A percentile compares a stretch with the other conserved stretches of the same genome.
Evolutionary conservation across 345 rosid species (phyloP).

Genomic region (Zanthoxylum bungeanum): DNA sequence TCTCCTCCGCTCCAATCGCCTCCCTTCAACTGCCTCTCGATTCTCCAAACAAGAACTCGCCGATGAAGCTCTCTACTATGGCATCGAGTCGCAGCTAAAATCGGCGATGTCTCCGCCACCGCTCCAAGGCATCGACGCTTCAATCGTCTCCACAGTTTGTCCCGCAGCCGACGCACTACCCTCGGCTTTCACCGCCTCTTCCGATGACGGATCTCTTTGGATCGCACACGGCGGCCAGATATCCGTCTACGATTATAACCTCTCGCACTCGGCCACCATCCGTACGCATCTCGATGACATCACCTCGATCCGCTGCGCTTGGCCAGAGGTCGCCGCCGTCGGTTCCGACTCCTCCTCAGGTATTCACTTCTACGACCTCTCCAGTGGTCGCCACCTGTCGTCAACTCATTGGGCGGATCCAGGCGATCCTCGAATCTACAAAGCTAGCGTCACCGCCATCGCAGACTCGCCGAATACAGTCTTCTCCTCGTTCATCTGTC

Average conservation of each 20-base stretch:
- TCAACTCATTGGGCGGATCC: constrained; percentile 78
- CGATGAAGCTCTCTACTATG: constrained; percentile 87
- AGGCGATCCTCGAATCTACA: constrained; percentile 77
- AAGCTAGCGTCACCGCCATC: constrained; percentile 64
- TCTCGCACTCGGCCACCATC: constrained; percentile 53
- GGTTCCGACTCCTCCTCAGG: constrained; percentile 71
- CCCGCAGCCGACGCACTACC: constrained; percentile 72
- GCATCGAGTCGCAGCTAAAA: constrained; percentile 65
- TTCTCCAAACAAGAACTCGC: constrained; percentile 84
- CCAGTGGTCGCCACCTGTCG: constrained; percentile 55
- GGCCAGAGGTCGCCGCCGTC: constrained; percentile 60
- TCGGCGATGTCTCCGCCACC: constrained; percentile 64
- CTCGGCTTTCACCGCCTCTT: constrained; percentile 60
- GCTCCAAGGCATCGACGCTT: constrained; percentile 70
- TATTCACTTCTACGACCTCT: constrained; percentile 76
- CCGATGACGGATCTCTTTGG: constrained; percentile 72
- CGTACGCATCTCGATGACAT: constrained; percentile 80
- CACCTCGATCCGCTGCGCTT: constrained; percentile 58
- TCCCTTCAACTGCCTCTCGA: constrained; percentile 55
- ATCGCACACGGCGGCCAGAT: constrained; percentile 92
- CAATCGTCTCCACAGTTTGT: constrained; percentile 50
- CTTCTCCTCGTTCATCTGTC: constrained; percentile 71
- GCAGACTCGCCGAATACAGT: constrained; percentile 51
- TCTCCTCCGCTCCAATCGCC: constrained; percentile 68
- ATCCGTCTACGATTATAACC: constrained; percentile 74